Evolutionary conservation across 441 rosid genomes (phyloP).

Genomic region (Dalechampia spathulata): DNA sequence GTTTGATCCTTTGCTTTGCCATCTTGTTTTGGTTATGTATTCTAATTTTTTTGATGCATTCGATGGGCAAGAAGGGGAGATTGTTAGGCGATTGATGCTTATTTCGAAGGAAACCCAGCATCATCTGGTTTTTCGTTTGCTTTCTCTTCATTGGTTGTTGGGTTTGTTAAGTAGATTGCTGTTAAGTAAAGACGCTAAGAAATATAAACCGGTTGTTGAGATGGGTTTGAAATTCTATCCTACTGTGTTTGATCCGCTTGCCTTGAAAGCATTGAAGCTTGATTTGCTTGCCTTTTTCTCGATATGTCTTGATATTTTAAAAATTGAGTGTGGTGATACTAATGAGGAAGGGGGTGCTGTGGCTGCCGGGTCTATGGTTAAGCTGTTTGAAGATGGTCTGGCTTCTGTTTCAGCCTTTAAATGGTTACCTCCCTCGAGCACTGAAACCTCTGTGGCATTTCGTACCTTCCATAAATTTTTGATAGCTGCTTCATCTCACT

Average conservation of each 20-base stretch:
- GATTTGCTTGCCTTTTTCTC: conserved; percentile 75
- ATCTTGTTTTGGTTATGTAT: conserved; percentile 62
- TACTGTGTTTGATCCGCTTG: conserved; percentile 75
- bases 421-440: conserved; percentile 92
- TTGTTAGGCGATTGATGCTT: conserved; percentile 57
- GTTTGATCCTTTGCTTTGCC: conserved; percentile 69
- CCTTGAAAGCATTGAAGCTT: conserved; percentile 75
- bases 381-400: conserved; percentile 59
- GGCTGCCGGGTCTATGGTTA: conserved; percentile 24
- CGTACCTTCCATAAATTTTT: conserved; percentile 79
- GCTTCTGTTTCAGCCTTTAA: conserved; percentile 73
- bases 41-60: conserved; percentile 51
- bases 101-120: conserved; percentile 65
- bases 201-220: conserved; percentile 41
- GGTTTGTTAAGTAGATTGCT: conserved; percentile 50
- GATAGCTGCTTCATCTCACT: conserved; percentile 65
- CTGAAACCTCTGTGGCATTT: conserved; percentile 87
- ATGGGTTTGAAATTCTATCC: conserved; percentile 66
- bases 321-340: conserved; percentile 16
- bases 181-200: conserved; percentile 35
- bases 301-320: conserved; percentile 36
- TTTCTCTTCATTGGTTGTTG: conserved; percentile 76
- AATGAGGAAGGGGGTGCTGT: conserved; percentile 26
- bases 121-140: conserved; percentile 63
- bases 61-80: conserved; percentile 72